These are phyloP conservation scores for Prunus mongolica DNA, from an alignment of 306 rosid species.

Conservation along the genomic window DNA sequence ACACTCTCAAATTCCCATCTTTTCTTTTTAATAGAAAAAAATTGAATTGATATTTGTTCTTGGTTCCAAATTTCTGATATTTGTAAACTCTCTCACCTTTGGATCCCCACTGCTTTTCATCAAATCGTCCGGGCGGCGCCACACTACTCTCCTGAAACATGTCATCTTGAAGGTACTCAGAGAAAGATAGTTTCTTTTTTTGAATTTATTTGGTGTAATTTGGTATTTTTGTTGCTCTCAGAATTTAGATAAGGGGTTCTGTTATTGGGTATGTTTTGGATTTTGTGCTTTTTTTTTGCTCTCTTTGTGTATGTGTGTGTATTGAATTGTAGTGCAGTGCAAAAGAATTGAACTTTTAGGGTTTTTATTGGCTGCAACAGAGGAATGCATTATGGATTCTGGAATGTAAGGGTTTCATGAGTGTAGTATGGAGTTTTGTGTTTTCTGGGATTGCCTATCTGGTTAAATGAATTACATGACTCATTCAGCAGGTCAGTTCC, in stretches of 20 bases:
- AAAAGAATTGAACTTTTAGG: slow-evolving; percentile 43
- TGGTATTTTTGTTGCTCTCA: background rate
- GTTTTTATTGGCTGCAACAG: slow-evolving; percentile 36
- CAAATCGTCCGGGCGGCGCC: background rate
- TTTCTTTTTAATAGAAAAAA: background rate
- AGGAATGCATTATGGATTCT: slow-evolving; percentile 53
- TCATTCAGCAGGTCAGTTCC: slow-evolving; percentile 30
- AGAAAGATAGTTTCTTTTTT: background rate
- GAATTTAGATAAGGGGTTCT: slow-evolving; percentile 21
- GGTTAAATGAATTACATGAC: slow-evolving; percentile 16
- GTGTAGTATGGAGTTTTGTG: slow-evolving; percentile 37
- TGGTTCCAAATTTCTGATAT: slow-evolving; percentile 6
- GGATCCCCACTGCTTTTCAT: background rate
- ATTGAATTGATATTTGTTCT: background rate
- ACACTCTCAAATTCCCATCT: slow-evolving; percentile 21
- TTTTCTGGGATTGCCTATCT: slow-evolving; percentile 38
- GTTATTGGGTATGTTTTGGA: slow-evolving; percentile 18
- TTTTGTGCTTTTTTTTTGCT: slow-evolving; percentile 20
- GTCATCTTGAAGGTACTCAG: slow-evolving; percentile 10
- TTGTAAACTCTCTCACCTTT: background rate
- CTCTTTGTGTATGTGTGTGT: slow-evolving; percentile 10
- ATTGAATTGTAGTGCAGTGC: slow-evolving; percentile 12
- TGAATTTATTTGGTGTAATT: background rate
- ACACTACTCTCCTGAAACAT: background rate
- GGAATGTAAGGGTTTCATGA: slow-evolving; percentile 39